phyloP scores from a whole-genome alignment of 768 basidiomycete species.

The Boletellus ananas region DNA sequence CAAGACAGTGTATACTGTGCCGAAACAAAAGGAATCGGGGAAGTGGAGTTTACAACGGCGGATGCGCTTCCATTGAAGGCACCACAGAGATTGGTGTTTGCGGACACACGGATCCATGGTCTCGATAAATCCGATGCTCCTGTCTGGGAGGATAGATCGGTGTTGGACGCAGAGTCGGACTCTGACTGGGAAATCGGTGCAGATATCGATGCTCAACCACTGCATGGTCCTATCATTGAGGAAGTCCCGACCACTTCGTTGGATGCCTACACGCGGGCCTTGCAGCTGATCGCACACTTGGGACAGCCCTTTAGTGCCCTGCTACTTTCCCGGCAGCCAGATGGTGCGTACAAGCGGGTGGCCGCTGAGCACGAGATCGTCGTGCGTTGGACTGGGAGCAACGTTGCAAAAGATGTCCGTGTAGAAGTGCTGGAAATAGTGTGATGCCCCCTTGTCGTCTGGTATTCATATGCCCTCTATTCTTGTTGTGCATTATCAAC shows the following conservation, averaged over 20 bases:
- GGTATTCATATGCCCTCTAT: too few species aligned
- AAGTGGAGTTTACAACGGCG: not conserved
- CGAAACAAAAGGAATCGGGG: not conserved
- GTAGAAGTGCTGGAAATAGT: conserved; percentile 2
- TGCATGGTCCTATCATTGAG: not conserved
- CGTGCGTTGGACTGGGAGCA: not conserved
- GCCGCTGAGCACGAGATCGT: conserved; percentile 6
- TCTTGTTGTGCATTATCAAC: too few species aligned
- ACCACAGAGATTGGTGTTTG: not conserved
- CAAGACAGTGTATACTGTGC: not conserved
- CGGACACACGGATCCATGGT: not conserved
- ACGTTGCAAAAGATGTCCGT: not conserved
- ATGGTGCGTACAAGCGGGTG: conserved; percentile 3
- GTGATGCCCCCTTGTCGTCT: not conserved
- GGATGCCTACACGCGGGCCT: not conserved
- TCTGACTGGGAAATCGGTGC: not conserved
- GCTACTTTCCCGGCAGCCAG: not conserved
- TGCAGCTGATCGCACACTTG: conserved; percentile 5
- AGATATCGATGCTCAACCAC: not conserved
- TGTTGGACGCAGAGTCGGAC: not conserved
- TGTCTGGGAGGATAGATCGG: not conserved
- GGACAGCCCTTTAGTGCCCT: conserved; percentile 4
- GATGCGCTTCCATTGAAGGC: not conserved
- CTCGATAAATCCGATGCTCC: not conserved
- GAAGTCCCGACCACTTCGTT: not conserved